Conservation (phyloP, 257 asterid species). For the Nicotiana tomentosiformis region DNA sequence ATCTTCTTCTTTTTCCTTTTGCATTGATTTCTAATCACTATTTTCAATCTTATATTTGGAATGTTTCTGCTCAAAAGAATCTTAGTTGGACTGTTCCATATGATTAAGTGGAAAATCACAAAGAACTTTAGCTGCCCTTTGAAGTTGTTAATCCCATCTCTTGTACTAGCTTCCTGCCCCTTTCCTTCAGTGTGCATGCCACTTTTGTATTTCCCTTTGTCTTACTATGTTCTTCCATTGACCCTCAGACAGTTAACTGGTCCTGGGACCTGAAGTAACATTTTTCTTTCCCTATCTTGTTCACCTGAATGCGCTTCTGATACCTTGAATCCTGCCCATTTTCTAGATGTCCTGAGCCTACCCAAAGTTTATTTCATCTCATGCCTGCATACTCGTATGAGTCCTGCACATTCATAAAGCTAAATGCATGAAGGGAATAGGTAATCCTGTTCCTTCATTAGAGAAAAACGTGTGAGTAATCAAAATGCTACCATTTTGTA, state of each 20-base stretch:
- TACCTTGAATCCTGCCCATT: neutral
- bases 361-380: neutral
- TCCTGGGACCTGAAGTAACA: neutral
- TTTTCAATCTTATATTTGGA: neutral
- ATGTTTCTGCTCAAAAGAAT: neutral
- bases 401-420: neutral
- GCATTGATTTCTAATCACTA: neutral
- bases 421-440: neutral
- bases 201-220: neutral
- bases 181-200: neutral
- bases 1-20: neutral
- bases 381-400: neutral
- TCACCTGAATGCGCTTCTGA: neutral
- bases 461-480: neutral
- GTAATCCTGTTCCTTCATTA: neutral
- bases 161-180: neutral
- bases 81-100: neutral
- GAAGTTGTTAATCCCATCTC: neutral
- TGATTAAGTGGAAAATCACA: neutral
- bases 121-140: neutral
- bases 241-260: neutral
- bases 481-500: neutral
- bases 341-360: neutral
- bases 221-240: neutral
- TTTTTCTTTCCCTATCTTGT: neutral